Evolutionary conservation across 805 yeast species (phyloP).

Genomic region (Metschnikowia chrysomelidarum): DNA sequence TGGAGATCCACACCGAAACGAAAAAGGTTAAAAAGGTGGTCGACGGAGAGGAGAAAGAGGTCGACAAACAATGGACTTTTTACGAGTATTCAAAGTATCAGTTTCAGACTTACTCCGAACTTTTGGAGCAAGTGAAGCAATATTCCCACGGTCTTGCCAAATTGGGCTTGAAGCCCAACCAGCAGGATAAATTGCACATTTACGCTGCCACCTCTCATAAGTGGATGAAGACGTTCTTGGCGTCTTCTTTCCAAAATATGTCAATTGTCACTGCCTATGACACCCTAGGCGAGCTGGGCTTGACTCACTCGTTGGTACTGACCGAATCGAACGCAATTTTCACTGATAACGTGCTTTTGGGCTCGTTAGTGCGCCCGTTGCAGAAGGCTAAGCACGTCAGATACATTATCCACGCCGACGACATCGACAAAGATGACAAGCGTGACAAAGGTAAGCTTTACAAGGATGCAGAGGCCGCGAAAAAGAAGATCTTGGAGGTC

Average conservation of each 20-base stretch:
- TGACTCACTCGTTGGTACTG: constrained; percentile 80
- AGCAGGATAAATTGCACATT: constrained; percentile 67
- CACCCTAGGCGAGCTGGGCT: constrained; percentile 85
- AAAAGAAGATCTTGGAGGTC: constrained; percentile 55
- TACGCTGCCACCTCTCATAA: constrained; percentile 84
- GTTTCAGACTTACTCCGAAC: constrained; percentile 59
- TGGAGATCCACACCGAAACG: constrained; percentile 72
- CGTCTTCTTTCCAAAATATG: constrained; percentile 72
- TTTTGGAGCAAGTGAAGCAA: constrained; percentile 46
- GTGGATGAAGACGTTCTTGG: constrained; percentile 89
- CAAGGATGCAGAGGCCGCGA: constrained; percentile 53
- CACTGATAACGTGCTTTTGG: constrained; percentile 76
- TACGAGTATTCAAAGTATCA: constrained; percentile 77
- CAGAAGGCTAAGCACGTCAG: constrained; percentile 58
- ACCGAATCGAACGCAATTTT: constrained; percentile 77
- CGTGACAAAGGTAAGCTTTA: constrained; percentile 62
- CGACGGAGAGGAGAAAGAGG: constrained; percentile 69
- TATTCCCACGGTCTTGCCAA: constrained; percentile 75
- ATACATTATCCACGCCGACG: constrained; percentile 69
- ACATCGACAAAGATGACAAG: constrained; percentile 58
- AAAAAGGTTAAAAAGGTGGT: constrained; percentile 71
- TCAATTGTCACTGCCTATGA: constrained; percentile 96
- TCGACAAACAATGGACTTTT: constrained; percentile 84
- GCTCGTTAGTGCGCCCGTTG: constrained; percentile 69
- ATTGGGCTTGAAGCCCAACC: constrained; percentile 65